Evolutionary conservation across 345 rosid genomes (phyloP), one percentile per base, ranked within the genome.

Genomic region (Zanthoxylum bungeanum): DNA sequence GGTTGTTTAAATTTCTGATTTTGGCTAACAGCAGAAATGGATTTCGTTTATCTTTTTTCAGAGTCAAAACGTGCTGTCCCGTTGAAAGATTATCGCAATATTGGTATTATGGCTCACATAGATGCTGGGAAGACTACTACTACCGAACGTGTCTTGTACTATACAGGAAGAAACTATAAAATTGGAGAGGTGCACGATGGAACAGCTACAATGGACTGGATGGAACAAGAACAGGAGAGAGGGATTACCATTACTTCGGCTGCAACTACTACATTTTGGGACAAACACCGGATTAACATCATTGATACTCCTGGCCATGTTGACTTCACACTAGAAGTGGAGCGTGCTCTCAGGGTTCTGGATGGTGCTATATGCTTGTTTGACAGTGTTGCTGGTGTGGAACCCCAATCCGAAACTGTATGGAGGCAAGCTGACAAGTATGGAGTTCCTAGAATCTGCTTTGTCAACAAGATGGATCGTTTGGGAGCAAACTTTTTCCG

Each of bases 121-220:
- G 99, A 95, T 78, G 98, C 98, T 0, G 99, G 99, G n/a, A 95
- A 95, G 74, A 92, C 98, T 8, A 95, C 99, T 9, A 95, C 99
- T 12, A 95, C 98, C 0, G 99, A 95, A 77, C 79, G 99, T 62
- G 57, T 95, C 77, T 83, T 95, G 19, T 95, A 71, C 80, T 95
- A 92, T 73, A 92, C 99, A 0, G 98, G 98, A 69, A 82, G 99
- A 78, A 95, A 95, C 85, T 95, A 95, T 80, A 95, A 95, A 78
- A 95, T 95, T 28, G 98, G 99, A 4, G 98, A 95, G 81, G 99
- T 95, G 6, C 98, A 94, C 7, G 99, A 95, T 76, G 98, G 96
- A 59, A 95, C 99, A 2, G 98, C 99, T 47, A 95, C 99, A 27
- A 95, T 95, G 99, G 99, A 95, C 75, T 95, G 99, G 98, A 95